These are phyloP conservation scores for Stevia rebaudiana DNA, from an alignment of 140 eudicot species.

Conservation along the genomic window DNA sequence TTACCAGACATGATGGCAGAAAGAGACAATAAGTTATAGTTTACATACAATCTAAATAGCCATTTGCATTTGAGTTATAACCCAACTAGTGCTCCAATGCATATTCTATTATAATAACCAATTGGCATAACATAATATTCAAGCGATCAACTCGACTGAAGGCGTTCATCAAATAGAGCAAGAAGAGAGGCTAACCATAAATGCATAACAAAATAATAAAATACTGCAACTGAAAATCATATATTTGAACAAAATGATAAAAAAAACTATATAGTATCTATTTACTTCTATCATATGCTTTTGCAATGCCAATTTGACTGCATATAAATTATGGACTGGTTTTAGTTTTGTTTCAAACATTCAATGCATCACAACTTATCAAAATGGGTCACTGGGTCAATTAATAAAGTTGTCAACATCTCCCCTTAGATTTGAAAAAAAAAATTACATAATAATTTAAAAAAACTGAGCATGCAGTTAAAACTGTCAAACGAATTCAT, in stretches of 20 bases:
- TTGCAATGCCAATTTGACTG: not conserved
- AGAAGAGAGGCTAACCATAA: not conserved
- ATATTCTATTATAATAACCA: not conserved
- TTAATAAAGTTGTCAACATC: constrained; percentile 11
- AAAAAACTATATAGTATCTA: not conserved
- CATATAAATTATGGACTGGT: no score
- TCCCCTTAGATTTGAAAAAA: constrained; percentile 4
- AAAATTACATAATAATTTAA: not conserved
- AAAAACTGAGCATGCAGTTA: not conserved
- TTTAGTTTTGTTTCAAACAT: no score
- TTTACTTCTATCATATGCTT: not conserved
- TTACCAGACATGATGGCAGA: no score
- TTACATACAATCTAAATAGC: no score
- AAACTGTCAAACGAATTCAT: not conserved
- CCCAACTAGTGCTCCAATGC: not conserved
- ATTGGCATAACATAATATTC: not conserved
- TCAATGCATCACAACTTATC: not conserved
- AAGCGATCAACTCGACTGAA: not conserved
- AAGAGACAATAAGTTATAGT: no score
- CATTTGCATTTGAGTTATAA: no score
- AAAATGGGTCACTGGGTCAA: not conserved
- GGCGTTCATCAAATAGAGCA: not conserved
- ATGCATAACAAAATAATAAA: not conserved
- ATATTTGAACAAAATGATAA: not conserved
- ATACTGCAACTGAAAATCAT: not conserved